A percentile compares a stretch with the other conserved stretches of the same genome.
Conservation (phyloP, 2,329 filamentous ascomycete species). For the Scedosporium apiospermum region DNA sequence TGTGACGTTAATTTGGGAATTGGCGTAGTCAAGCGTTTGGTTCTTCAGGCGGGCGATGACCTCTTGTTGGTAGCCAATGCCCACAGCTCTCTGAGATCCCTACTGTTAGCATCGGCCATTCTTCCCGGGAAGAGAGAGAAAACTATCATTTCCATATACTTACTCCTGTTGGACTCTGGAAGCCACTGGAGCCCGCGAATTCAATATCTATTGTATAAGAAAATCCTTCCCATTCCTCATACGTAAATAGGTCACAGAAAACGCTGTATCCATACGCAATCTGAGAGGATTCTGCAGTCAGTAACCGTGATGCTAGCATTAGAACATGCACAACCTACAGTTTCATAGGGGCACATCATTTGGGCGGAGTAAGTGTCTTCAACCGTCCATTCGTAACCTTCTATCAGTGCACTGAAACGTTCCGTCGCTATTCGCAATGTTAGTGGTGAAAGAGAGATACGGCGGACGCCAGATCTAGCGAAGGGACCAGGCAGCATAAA, state of each 20-base stretch:
- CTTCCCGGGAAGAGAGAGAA: background rate
- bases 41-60: slow-evolving; percentile 61
- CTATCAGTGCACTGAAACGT: slow-evolving; percentile 46
- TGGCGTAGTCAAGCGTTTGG: slow-evolving; percentile 50
- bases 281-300: slow-evolving; percentile 12
- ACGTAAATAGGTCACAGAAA: slow-evolving; percentile 68
- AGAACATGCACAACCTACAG: slow-evolving; percentile 22
- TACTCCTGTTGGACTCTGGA: slow-evolving; percentile 54
- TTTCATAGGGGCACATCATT: slow-evolving; percentile 68
- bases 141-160: slow-evolving; percentile 13
- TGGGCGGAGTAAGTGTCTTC: slow-evolving; percentile 59
- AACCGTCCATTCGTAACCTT: slow-evolving; percentile 53
- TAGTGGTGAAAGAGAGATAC: background rate
- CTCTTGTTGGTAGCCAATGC: slow-evolving; percentile 65
- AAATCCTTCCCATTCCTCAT: slow-evolving; percentile 63
- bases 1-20: slow-evolving; percentile 57
- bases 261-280: slow-evolving; percentile 65
- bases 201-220: slow-evolving; percentile 61
- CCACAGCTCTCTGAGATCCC: slow-evolving; percentile 48
- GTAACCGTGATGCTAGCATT: background rate
- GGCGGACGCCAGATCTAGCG: no score
- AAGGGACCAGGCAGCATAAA: background rate
- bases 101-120: background rate
- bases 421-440: slow-evolving; percentile 36
- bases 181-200: slow-evolving; percentile 53